Evolutionary conservation across 2,329 filamentous ascomycete genomes (phyloP).

Genomic region (Talaromyces funiculosus): DNA sequence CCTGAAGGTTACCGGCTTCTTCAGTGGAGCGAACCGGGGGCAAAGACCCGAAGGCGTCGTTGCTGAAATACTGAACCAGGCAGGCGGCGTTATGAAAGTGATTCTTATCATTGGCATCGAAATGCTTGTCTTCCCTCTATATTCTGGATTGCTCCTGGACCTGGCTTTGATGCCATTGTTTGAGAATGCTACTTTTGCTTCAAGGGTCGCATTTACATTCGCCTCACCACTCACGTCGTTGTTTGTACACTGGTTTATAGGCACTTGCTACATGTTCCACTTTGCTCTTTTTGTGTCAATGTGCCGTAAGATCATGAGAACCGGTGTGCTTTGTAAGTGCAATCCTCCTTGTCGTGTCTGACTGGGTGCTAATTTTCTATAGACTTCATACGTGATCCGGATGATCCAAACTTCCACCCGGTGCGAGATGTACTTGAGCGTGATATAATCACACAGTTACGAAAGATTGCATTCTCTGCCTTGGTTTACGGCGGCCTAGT

Average conservation of each 20-base stretch:
- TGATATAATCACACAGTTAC: conserved; percentile 82
- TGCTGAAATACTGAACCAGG: conserved; percentile 81
- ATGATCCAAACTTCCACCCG: conserved; percentile 96
- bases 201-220: conserved; percentile 70
- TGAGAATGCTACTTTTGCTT: conserved; percentile 68
- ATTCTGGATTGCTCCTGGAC: conserved; percentile 88
- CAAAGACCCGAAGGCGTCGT: conserved; percentile 63
- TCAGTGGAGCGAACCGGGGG: conserved; percentile 54
- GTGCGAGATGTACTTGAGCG: conserved; percentile 94
- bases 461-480: conserved; percentile 94
- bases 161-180: conserved; percentile 85
- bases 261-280: conserved; percentile 99
- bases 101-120: conserved; percentile 98
- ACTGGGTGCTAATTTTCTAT: conserved; percentile 10
- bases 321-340: conserved; percentile 80
- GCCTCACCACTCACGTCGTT: conserved; percentile 80
- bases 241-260: conserved; percentile 98
- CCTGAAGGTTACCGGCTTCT: conserved; percentile 64
- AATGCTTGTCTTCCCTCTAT: conserved; percentile 95
- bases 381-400: conserved; percentile 96
- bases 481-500: conserved; percentile 92
- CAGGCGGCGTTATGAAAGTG: conserved; percentile 94
- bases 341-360: not conserved
- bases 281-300: conserved; percentile 98
- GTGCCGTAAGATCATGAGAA: conserved; percentile 96